phyloP scores from a whole-genome alignment of 257 asterid species.

The Datura wrightii region DNA sequence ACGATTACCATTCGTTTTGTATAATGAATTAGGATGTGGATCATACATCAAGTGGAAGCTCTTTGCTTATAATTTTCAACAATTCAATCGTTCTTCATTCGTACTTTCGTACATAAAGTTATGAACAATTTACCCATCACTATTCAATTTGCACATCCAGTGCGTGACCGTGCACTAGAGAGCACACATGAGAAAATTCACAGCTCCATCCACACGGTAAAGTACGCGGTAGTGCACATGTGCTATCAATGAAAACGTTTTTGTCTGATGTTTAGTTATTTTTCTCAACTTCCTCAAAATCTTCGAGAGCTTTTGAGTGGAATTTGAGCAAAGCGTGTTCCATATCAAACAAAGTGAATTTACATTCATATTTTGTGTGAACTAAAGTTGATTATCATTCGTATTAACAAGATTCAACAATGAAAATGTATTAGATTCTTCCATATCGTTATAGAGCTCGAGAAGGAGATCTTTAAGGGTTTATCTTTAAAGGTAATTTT shows the following conservation, averaged over 20 bases:
- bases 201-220: too few relatives aligned
- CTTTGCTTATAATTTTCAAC: neutral
- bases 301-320: neutral
- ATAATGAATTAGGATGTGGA: neutral
- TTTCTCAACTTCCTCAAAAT: neutral
- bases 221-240: too few relatives aligned
- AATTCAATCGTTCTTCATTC: neutral
- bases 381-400: neutral
- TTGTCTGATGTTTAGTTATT: too few relatives aligned
- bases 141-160: too few relatives aligned
- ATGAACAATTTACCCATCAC: too few relatives aligned
- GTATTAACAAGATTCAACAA: neutral
- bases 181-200: too few relatives aligned
- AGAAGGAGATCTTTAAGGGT: neutral
- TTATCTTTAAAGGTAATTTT: neutral
- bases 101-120: too few relatives aligned
- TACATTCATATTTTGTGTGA: neutral
- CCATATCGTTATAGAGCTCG: neutral
- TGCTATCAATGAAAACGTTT: too few relatives aligned
- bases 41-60: neutral
- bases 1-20: neutral
- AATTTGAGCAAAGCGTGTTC: neutral
- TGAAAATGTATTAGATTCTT: neutral
- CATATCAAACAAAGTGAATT: neutral
- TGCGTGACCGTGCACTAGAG: too few relatives aligned